These are phyloP conservation scores for Mortierella sp. DNA, from an alignment of 371 early-diverging fungal genomes.

Conservation along the genomic window DNA sequence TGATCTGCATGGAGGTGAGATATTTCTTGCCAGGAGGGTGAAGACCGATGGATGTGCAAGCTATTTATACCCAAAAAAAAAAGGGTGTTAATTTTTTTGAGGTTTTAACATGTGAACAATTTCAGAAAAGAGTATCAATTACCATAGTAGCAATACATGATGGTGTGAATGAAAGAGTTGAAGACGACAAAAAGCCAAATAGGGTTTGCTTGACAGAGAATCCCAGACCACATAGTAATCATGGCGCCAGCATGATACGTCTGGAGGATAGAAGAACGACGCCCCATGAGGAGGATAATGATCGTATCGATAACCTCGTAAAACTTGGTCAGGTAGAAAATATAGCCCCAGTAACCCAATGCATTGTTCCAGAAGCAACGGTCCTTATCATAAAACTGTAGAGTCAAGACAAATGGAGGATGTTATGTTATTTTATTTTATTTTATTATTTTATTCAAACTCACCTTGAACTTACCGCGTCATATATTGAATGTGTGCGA, in stretches of 20 bases:
- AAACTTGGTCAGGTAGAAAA: conserved; percentile 90
- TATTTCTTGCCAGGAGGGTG: conserved; percentile 87
- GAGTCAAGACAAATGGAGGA: background rate
- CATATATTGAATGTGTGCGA: conserved; percentile 51
- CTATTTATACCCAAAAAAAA: conserved; percentile 11
- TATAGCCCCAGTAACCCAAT: conserved; percentile 82
- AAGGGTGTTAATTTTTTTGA: background rate
- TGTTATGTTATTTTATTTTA: background rate
- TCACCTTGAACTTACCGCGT: conserved; percentile 59
- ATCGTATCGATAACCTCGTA: conserved; percentile 91
- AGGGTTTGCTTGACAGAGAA: conserved; percentile 78
- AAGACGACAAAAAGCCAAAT: conserved; percentile 90
- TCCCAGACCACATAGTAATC: conserved; percentile 80
- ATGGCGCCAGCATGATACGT: conserved; percentile 92
- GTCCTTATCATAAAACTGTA: conserved; percentile 78
- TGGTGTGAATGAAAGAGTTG: conserved; percentile 91
- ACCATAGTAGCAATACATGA: conserved; percentile 91
- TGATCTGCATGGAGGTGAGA: conserved; percentile 88
- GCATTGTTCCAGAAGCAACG: conserved; percentile 75
- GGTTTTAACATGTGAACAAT: background rate
- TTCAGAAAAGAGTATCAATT: background rate
- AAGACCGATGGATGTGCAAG: conserved; percentile 81
- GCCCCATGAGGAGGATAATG: conserved; percentile 86
- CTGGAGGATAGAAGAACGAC: conserved; percentile 84
- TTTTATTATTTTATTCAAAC: background rate